Evolutionary conservation across 495 filamentous ascomycete species (phyloP), one percentile per base, ranked within the genome.

Genomic region (Aspergillus steynii): DNA sequence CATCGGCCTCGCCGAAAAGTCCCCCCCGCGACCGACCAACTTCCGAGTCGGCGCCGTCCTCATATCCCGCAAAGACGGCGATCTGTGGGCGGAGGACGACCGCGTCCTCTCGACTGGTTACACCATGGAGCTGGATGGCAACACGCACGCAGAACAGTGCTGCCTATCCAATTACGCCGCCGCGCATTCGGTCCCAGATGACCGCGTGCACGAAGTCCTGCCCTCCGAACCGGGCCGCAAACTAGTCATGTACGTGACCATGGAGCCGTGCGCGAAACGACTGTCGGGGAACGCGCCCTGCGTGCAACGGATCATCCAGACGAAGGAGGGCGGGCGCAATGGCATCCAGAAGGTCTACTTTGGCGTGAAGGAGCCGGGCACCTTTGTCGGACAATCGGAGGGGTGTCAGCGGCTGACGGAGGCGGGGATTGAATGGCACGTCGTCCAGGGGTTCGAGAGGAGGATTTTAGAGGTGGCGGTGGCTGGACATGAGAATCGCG

Each of bases 61-160:
- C 31, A 79, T 96, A 29, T 81, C 87, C 53, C 65, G 82, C 29
- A 63, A 69, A 67, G 72, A 76, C 45, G 59, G 64, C 27, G 71
- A 76, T 51, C 56, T 63, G 51, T 64, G 56, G 55, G 61, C 59
- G 8, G 70, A 78, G 31, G 83, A 89, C 65, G 76, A 82, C 61
- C 66, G 64, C 15, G 80, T 96, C 64, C 83, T 97, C 47, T 84
- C 90, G 2, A 93, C 91, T 2, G 93, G 94, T 54, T 97, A 93
- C 79, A 96, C 93, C 7, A 83, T 96, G 63, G 94, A 98, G 70
- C 86, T 95, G 10, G 82, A 85, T 0, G 95, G 93, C 14, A 99
- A 99, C 81, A 97, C 93, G 0, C 95, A 99, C 64, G 95, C 95
- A 5, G 95, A 99, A 67, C 92, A 99, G 78, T 91, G 87, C 78